These are phyloP conservation scores for Fusarium sp. DNA, from an alignment of 2,329 filamentous ascomycete species.

Conservation along the genomic window DNA sequence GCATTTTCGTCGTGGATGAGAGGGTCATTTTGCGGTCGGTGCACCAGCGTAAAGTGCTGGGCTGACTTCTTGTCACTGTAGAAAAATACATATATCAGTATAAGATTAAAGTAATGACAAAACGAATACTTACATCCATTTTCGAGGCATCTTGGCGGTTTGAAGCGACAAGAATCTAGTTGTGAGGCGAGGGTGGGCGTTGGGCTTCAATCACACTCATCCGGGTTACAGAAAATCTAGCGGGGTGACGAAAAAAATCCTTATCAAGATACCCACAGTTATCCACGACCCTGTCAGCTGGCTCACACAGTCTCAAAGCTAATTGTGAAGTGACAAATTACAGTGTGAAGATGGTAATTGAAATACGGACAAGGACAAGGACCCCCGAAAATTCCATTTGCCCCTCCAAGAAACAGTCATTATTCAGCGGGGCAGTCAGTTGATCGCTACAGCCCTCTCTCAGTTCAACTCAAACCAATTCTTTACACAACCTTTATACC, in stretches of 20 bases:
- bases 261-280: constrained; percentile 45
- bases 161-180: constrained; percentile 26
- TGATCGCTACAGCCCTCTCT: constrained; percentile 35
- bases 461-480: constrained; percentile 27
- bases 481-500: constrained; percentile 34
- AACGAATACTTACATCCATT: constrained; percentile 24
- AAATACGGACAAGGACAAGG: constrained; percentile 9
- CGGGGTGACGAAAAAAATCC: constrained; percentile 47
- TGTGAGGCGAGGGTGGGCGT: constrained; percentile 38
- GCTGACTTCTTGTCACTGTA: constrained; percentile 85
- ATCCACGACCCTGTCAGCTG: constrained; percentile 28
- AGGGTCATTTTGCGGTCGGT: constrained; percentile 96
- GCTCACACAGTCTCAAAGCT: constrained; percentile 47
- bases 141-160: constrained; percentile 65
- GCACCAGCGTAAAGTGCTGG: constrained; percentile 92
- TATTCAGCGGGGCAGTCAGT: constrained; percentile 52
- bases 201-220: constrained; percentile 45
- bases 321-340: background rate
- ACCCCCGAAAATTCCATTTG: constrained; percentile 55
- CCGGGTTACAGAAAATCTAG: constrained; percentile 47
- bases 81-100: constrained; percentile 19
- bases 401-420: constrained; percentile 59
- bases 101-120: no score
- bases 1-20: constrained; percentile 92
- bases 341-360: constrained; percentile 44